Conservation (phyloP, 2,329 filamentous ascomycete species). For the Pleomassaria siparia region DNA sequence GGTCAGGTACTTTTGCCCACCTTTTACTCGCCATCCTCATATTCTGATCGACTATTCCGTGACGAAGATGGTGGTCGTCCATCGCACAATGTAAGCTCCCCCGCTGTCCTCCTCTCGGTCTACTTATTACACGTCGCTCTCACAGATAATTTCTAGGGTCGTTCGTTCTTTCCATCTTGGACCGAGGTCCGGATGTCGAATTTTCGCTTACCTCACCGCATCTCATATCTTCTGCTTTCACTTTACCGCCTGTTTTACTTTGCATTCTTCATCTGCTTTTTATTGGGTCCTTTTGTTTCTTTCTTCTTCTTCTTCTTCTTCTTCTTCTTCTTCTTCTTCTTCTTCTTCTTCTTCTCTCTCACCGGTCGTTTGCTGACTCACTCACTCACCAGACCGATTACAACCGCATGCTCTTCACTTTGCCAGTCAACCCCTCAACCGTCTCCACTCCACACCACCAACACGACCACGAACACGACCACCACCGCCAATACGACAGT, state of each 20-base stretch:
- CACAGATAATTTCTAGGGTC: not conserved
- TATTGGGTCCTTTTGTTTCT: not conserved
- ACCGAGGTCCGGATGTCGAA: not conserved
- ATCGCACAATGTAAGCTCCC: slow-evolving; percentile 36
- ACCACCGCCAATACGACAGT: slow-evolving; percentile 6
- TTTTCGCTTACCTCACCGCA: not conserved
- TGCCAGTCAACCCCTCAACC: slow-evolving; percentile 11
- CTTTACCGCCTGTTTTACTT: slow-evolving; percentile 7
- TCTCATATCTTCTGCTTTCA: not conserved
- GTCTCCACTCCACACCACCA: no score
- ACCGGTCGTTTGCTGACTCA: slow-evolving; percentile 4
- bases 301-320: slow-evolving; percentile 5
- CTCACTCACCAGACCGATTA: slow-evolving; percentile 22
- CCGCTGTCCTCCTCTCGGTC: not conserved
- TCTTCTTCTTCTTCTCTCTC: not conserved
- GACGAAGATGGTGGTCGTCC: slow-evolving; percentile 22
- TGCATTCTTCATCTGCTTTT: not conserved
- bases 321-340: slow-evolving; percentile 3
- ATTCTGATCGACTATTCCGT: slow-evolving; percentile 17
- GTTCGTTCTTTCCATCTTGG: slow-evolving; percentile 13
- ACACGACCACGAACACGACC: no score
- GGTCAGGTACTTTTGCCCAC: slow-evolving; percentile 17
- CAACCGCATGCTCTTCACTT: slow-evolving; percentile 23
- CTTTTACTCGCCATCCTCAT: slow-evolving; percentile 35
- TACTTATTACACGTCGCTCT: not conserved